phyloP scores from a whole-genome alignment of 306 rosid species.

The Oemleria cerasiformis region DNA sequence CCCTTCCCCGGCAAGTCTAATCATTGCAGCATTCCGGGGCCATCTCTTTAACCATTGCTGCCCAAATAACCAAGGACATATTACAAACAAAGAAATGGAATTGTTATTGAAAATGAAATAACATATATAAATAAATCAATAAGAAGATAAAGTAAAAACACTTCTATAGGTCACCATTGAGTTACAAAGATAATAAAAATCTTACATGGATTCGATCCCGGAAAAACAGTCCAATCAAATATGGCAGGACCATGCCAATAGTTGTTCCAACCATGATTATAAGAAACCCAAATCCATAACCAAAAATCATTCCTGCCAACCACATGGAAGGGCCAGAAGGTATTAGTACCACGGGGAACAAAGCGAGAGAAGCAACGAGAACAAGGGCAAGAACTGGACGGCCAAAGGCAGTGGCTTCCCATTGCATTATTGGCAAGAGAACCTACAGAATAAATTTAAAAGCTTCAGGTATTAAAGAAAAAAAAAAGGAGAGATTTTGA shows the following conservation, averaged over 20 bases:
- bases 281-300: conserved; percentile 87
- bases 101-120: not conserved
- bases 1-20: conserved; percentile 94
- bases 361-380: conserved; percentile 85
- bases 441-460: conserved; percentile 38
- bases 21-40: conserved; percentile 86
- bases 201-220: conserved; percentile 93
- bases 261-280: conserved; percentile 98
- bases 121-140: not conserved
- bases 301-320: conserved; percentile 99
- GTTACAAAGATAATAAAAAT: conserved; percentile 2
- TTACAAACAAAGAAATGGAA: conserved; percentile 1
- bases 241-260: conserved; percentile 94
- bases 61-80: conserved; percentile 25
- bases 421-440: conserved; percentile 77
- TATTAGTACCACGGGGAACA: conserved; percentile 77
- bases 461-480: conserved; percentile 16
- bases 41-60: conserved; percentile 92
- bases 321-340: conserved; percentile 99
- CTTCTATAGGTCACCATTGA: not conserved
- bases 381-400: conserved; percentile 86
- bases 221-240: conserved; percentile 73
- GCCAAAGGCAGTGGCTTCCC: conserved; percentile 99
- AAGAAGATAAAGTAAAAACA: not conserved
- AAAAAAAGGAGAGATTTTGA: conserved; percentile 8